A percentile compares a stretch with the other conserved stretches of the same genome.
phyloP scores from a whole-genome alignment of 306 rosid genomes.

The apple (Malus domestica) region DNA sequence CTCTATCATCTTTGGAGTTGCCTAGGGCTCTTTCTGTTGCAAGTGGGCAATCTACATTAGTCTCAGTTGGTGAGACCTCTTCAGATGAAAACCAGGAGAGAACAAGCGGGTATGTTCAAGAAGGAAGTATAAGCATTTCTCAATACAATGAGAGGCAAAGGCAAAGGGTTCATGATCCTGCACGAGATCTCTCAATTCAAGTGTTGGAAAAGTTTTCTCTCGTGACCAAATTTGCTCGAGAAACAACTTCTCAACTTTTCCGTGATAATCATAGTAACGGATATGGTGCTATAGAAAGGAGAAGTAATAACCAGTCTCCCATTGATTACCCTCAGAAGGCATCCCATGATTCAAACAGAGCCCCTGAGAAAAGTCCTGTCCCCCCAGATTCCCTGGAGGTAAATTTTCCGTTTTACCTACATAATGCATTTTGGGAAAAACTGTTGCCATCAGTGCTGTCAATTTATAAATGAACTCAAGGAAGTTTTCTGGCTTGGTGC shows the following conservation, averaged over 20 bases:
- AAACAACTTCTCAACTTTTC: constrained; percentile 93
- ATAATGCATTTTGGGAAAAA: neutral
- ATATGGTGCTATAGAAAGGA: constrained; percentile 44
- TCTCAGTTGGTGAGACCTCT: constrained; percentile 40
- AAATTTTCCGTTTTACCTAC: constrained; percentile 9
- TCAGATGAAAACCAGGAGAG: constrained; percentile 42
- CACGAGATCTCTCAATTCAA: constrained; percentile 88
- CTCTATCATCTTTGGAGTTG: constrained; percentile 88
- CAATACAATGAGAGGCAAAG: constrained; percentile 58
- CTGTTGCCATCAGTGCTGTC: neutral
- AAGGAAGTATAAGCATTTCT: constrained; percentile 33
- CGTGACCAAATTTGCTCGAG: constrained; percentile 95
- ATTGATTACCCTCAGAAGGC: constrained; percentile 38
- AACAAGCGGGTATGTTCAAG: constrained; percentile 32
- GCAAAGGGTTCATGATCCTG: constrained; percentile 68
- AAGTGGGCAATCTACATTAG: constrained; percentile 41
- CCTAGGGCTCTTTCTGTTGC: constrained; percentile 74
- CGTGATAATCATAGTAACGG: constrained; percentile 74
- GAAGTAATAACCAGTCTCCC: constrained; percentile 35
- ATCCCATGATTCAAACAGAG: constrained; percentile 31
- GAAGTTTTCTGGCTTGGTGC: neutral
- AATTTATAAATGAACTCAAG: neutral
- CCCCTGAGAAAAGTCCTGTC: constrained; percentile 36
- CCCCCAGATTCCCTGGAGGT: constrained; percentile 74
- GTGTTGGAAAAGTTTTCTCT: constrained; percentile 95